These are phyloP conservation scores for Coelastrella sp. DNA, from an alignment of 139 green algal genomes.

Conservation along the genomic window DNA sequence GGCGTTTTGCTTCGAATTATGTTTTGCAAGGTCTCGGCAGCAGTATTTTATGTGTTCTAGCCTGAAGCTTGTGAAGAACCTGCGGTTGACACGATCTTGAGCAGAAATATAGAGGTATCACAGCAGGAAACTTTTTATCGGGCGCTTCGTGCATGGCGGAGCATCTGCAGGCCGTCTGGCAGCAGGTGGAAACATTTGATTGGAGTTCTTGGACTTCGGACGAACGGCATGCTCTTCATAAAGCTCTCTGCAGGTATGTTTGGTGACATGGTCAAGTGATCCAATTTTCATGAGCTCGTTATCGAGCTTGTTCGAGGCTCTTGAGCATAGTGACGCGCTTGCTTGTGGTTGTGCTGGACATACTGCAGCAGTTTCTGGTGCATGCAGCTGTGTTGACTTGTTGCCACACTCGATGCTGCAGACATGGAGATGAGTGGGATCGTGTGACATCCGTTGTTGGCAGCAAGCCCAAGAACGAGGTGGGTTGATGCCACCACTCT, in stretches of 20 bases:
- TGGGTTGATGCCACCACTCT: background rate
- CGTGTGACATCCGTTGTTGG: background rate
- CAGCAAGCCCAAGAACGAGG: constrained; percentile 16
- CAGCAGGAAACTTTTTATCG: background rate
- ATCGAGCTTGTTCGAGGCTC: no score
- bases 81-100: no score
- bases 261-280: no score
- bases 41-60: background rate
- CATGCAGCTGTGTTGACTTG: background rate
- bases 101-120: no score
- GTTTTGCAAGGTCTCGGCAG: no score
- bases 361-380: background rate
- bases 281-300: no score
- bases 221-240: background rate
- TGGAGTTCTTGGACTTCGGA: constrained; percentile 8
- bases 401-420: background rate
- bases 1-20: no score
- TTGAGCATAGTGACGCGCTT: no score
- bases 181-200: constrained; percentile 25
- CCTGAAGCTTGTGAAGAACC: no score
- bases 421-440: constrained; percentile 37
- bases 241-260: constrained; percentile 15
- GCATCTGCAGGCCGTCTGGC: constrained; percentile 15
- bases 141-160: background rate
- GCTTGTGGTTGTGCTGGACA: background rate